phyloP scores from a whole-genome alignment of 2,329 filamentous ascomycete species.

The Hirsutella minnesotensis region DNA sequence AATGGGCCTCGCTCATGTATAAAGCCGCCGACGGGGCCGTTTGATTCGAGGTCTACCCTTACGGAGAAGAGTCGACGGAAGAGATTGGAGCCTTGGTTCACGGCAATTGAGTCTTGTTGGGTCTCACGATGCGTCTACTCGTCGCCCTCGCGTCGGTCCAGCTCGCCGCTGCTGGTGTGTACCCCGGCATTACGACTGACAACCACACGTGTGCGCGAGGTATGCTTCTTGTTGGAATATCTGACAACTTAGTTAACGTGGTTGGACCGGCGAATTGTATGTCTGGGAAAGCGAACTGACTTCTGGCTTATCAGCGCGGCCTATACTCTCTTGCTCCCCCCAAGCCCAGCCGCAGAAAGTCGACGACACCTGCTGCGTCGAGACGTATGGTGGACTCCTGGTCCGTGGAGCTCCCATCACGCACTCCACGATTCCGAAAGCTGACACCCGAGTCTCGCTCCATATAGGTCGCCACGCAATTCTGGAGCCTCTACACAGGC shows the following conservation, averaged over 20 bases:
- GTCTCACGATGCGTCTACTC: not conserved
- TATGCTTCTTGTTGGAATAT: constrained; percentile 15
- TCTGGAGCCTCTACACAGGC: constrained; percentile 54
- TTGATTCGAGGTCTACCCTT: no score
- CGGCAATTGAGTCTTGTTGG: no score
- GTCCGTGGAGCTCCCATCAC: constrained; percentile 10
- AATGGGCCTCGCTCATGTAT: no score
- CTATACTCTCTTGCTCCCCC: constrained; percentile 34
- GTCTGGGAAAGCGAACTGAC: no score
- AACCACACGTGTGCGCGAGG: constrained; percentile 46
- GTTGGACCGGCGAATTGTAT: no score
- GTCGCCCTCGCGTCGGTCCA: constrained; percentile 11
- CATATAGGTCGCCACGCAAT: constrained; percentile 42
- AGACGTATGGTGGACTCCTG: constrained; percentile 52
- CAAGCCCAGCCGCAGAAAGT: constrained; percentile 30
- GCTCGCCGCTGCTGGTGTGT: constrained; percentile 23
- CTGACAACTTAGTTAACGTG: no score
- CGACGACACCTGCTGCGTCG: constrained; percentile 48
- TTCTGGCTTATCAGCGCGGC: no score
- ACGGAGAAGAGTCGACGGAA: no score
- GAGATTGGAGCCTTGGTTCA: no score
- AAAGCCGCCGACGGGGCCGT: no score
- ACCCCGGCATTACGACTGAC: constrained; percentile 30
- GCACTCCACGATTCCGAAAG: not conserved
- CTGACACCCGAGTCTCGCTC: no score